Base-by-base conservation (phyloP, 2,329 filamentous ascomycete genomes). In the Hypocrella siamensis region DNA sequence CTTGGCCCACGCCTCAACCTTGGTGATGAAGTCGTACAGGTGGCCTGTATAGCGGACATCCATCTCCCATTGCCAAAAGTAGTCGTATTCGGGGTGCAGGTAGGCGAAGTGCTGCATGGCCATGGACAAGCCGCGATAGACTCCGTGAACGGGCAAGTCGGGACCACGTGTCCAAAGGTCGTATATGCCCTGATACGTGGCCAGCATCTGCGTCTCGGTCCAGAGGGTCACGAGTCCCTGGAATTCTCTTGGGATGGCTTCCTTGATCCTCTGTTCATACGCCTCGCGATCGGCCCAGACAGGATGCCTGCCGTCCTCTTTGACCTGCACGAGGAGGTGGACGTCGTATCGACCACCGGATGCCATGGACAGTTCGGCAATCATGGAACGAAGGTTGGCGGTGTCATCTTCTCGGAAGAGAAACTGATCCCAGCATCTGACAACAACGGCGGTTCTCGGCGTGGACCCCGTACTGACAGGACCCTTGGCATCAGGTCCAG, bases 11-110 rank as follows among this genome's bases (percentile, higher is more conserved):
- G 60, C 57, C 44, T 72, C 67, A 24, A 84, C 58, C 47, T 78
- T 78, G 41, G 73, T 68, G 46, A 88, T 69, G 15, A 83, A 54
- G 38, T 82, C 72, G 41, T 79, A 85, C 59, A 81, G 88, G 54
- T 93, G 84, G 22, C 85, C 84, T 0, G 80, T 90, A 52, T 92
- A 93, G 19, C 84, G 76, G 28, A 86, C 74, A 46, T 93, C 85
- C 77, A 93, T 88, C 53, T 93, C 85, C 82, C 85, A 92, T 42
- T 93, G 82, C 85, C 85, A 93, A 54, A 85, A 84, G 56, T 75
- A 82, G 30, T 92, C 83, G 47, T 86, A 93, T 51, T 93, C 85
- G 1, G 82, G 80, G 53, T 93, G 85, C 45, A 74, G 70, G 47
- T 86, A 75, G 5, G 86, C 82, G 51, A 96, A 96, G 53, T 88